These are phyloP conservation scores for Hyaloscypha finlandica DNA, from an alignment of 495 filamentous ascomycete species.

Conservation along the genomic window DNA sequence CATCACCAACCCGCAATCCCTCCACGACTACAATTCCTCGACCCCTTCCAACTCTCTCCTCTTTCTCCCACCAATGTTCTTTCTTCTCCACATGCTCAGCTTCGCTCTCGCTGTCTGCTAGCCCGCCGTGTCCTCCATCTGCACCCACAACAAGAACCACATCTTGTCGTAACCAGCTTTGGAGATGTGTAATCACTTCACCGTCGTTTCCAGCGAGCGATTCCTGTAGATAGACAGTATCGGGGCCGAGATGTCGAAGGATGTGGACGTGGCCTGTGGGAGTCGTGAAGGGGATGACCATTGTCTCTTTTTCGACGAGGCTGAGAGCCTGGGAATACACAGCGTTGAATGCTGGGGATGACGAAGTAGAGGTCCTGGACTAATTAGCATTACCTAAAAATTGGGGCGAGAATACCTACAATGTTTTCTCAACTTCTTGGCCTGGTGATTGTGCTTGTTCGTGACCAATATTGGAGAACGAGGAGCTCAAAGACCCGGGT, in stretches of 20 bases:
- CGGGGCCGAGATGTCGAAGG: conserved; percentile 77
- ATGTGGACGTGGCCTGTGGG: conserved; percentile 77
- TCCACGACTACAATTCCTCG: conserved; percentile 88
- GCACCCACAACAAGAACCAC: conserved; percentile 81
- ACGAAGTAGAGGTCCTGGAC: conserved; percentile 29
- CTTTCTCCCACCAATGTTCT: conserved; percentile 80
- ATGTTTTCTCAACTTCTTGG: conserved; percentile 58
- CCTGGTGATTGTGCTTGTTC: conserved; percentile 72
- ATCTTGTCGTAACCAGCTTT: conserved; percentile 82
- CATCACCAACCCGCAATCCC: conserved; percentile 71
- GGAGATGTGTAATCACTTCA: conserved; percentile 66
- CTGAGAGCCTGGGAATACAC: conserved; percentile 73
- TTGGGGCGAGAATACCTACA: conserved; percentile 45
- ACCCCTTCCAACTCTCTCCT: conserved; percentile 79
- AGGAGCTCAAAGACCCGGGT: conserved; percentile 72
- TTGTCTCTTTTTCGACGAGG: conserved; percentile 78
- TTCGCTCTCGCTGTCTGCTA: conserved; percentile 91
- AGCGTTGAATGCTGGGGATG: conserved; percentile 65
- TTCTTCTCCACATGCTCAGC: conserved; percentile 58
- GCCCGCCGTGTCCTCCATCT: conserved; percentile 77
- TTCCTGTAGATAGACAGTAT: conserved; percentile 83
- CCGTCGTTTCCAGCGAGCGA: conserved; percentile 73
- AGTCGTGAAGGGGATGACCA: conserved; percentile 87
- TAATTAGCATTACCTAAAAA: conserved; percentile 27
- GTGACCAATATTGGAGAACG: conserved; percentile 82